Evolutionary conservation across 2,329 filamentous ascomycete genomes (phyloP).

Genomic region (Phyllosticta ampelicida): DNA sequence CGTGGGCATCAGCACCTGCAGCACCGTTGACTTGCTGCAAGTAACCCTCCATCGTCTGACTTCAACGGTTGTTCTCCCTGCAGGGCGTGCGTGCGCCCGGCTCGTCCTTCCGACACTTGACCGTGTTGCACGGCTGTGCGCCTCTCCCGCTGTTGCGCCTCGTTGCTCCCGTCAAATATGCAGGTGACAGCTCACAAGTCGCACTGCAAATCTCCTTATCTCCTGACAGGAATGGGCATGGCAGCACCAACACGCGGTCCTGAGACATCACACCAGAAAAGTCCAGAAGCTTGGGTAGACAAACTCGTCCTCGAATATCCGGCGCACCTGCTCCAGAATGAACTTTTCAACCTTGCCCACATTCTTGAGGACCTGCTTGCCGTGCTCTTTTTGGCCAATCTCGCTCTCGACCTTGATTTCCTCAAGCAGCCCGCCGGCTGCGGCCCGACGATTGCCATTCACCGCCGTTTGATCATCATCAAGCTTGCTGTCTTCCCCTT

Average conservation of each 20-base stretch:
- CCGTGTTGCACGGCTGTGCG: constrained; percentile 9
- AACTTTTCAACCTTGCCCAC: constrained; percentile 98
- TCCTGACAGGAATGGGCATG: constrained; percentile 8
- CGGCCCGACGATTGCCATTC: constrained; percentile 22
- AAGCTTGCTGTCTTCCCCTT: constrained; percentile 18
- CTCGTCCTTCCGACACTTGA: constrained; percentile 6
- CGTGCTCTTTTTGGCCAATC: constrained; percentile 83
- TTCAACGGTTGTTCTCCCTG: constrained; percentile 4
- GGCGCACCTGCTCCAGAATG: constrained; percentile 86
- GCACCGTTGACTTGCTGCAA: neutral
- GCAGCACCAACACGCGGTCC: constrained; percentile 5
- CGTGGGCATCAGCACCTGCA: neutral
- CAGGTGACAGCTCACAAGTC: constrained; percentile 11
- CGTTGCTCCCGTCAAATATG: constrained; percentile 8
- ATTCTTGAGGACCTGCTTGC: constrained; percentile 93
- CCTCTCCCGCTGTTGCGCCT: constrained; percentile 9
- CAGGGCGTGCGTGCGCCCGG: constrained; percentile 7
- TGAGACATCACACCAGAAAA: constrained; percentile 59
- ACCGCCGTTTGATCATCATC: constrained; percentile 10
- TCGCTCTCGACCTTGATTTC: constrained; percentile 96
- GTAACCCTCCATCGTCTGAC: neutral
- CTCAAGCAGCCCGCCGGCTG: constrained; percentile 68
- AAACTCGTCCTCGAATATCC: constrained; percentile 97
- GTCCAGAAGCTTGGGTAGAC: constrained; percentile 99
- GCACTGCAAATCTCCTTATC: constrained; percentile 8